Evolutionary conservation across 129 eudicot genomes (phyloP).

Genomic region (Apium graveolens): DNA sequence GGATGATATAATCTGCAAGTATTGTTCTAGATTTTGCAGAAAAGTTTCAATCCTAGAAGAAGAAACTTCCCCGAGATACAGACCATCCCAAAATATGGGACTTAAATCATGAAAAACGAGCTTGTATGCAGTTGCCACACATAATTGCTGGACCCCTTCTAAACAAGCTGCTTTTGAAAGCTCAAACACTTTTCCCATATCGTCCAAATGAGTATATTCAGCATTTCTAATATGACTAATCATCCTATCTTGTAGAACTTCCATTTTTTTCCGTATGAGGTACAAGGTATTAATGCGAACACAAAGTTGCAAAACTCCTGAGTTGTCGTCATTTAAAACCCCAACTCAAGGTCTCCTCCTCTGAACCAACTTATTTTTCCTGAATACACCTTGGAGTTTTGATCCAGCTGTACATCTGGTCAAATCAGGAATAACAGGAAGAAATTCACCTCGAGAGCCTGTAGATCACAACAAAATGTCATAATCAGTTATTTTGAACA

Average conservation of each 20-base stretch:
- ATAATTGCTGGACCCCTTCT: constrained; percentile 81
- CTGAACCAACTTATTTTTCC: constrained; percentile 69
- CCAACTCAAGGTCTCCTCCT: constrained; percentile 60
- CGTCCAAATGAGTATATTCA: constrained; percentile 59
- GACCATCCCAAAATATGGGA: constrained; percentile 59
- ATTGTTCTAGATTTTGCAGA: constrained; percentile 63
- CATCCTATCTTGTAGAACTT: constrained; percentile 66
- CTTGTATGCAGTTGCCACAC: constrained; percentile 68
- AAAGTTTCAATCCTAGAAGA: constrained; percentile 76
- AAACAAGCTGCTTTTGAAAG: constrained; percentile 69
- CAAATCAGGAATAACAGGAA: constrained; percentile 87
- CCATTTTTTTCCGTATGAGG: constrained; percentile 57
- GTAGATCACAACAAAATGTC: constrained; percentile 4
- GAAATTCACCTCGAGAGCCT: constrained; percentile 72
- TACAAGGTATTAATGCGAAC: constrained; percentile 78
- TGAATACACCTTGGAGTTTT: constrained; percentile 60
- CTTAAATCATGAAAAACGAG: constrained; percentile 69
- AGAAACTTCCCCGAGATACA: constrained; percentile 72
- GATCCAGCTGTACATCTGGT: constrained; percentile 66
- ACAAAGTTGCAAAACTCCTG: constrained; percentile 67
- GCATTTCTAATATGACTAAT: constrained; percentile 64
- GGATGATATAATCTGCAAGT: constrained; percentile 52
- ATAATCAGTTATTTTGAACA: neutral
- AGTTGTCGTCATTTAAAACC: constrained; percentile 42
- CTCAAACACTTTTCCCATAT: constrained; percentile 61